These are phyloP conservation scores for Penicilliopsis zonata DNA, from an alignment of 495 filamentous ascomycete species.

Conservation along the genomic window DNA sequence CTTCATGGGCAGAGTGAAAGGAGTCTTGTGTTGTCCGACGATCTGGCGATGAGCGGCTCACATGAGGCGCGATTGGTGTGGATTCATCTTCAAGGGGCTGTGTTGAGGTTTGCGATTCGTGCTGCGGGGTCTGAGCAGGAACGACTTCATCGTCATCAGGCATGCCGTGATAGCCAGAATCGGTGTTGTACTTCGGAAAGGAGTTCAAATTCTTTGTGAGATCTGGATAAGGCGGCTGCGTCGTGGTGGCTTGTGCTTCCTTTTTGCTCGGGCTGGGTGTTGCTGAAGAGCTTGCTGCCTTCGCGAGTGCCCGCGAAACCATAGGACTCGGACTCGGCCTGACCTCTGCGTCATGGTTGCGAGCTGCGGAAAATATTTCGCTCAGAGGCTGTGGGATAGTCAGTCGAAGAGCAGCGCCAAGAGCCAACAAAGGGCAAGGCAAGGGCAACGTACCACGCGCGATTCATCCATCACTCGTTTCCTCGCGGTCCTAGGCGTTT, in stretches of 20 bases:
- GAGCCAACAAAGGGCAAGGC: background rate
- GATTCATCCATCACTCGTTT: conserved; percentile 53
- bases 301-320: conserved; percentile 22
- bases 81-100: conserved; percentile 27
- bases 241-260: conserved; percentile 6
- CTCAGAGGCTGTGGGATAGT: conserved; percentile 53
- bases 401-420: conserved; percentile 8
- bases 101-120: conserved; percentile 22
- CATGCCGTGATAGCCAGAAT: conserved; percentile 80
- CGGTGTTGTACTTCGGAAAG: conserved; percentile 34
- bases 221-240: conserved; percentile 22
- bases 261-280: conserved; percentile 11
- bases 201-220: conserved; percentile 28
- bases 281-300: conserved; percentile 12
- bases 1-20: conserved; percentile 59
- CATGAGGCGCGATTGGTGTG: conserved; percentile 13
- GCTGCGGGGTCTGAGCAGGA: conserved; percentile 19
- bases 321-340: conserved; percentile 21
- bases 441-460: conserved; percentile 48
- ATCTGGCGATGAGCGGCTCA: conserved; percentile 21
- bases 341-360: conserved; percentile 27
- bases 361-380: conserved; percentile 62
- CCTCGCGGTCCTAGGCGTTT: conserved; percentile 74
- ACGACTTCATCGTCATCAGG: conserved; percentile 36
- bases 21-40: conserved; percentile 45